These are phyloP conservation scores for Cladorrhinum sp. DNA, from an alignment of 2,329 filamentous ascomycete genomes.

Conservation along the genomic window DNA sequence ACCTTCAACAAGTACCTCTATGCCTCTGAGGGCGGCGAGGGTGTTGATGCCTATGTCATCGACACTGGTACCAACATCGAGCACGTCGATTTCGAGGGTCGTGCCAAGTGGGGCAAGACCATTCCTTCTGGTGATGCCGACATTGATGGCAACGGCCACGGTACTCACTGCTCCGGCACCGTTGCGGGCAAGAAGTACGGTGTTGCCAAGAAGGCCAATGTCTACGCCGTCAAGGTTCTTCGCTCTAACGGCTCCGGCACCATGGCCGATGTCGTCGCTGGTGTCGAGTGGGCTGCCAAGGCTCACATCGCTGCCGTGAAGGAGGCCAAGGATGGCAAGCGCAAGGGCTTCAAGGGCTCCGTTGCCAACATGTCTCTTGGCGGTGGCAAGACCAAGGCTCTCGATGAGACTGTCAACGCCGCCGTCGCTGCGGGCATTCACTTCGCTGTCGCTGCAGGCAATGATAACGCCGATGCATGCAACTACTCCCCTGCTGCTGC, in stretches of 20 bases:
- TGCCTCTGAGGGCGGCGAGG: conserved; percentile 83
- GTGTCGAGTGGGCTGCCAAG: conserved; percentile 90
- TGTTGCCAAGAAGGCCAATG: conserved; percentile 96
- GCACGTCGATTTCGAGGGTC: conserved; percentile 96
- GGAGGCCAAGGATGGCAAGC: conserved; percentile 79
- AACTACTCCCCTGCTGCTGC: conserved; percentile 98
- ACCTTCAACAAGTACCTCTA: conserved; percentile 99
- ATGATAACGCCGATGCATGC: conserved; percentile 98
- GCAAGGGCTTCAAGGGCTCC: conserved; percentile 97
- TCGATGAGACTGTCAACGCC: conserved; percentile 91
- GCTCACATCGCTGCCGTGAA: conserved; percentile 73
- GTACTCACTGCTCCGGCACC: conserved; percentile 98
- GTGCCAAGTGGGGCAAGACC: conserved; percentile 95
- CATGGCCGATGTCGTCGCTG: conserved; percentile 98
- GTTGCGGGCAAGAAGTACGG: conserved; percentile 98
- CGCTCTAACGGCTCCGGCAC: conserved; percentile 94
- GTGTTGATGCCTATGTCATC: conserved; percentile 97
- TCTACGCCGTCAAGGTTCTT: conserved; percentile 98
- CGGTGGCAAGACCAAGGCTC: conserved; percentile 89
- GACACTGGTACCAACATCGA: conserved; percentile 93
- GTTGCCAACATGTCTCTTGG: conserved; percentile 99
- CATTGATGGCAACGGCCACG: conserved; percentile 94
- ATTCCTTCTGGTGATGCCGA: conserved; percentile 83
- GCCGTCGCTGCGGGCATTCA: conserved; percentile 89
- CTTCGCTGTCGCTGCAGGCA: conserved; percentile 97